A percentile compares a stretch with the other conserved stretches of the same genome.
Evolutionary conservation across 352 stramenopile genomes (phyloP).

Genomic region (Plasmopara muralis): DNA sequence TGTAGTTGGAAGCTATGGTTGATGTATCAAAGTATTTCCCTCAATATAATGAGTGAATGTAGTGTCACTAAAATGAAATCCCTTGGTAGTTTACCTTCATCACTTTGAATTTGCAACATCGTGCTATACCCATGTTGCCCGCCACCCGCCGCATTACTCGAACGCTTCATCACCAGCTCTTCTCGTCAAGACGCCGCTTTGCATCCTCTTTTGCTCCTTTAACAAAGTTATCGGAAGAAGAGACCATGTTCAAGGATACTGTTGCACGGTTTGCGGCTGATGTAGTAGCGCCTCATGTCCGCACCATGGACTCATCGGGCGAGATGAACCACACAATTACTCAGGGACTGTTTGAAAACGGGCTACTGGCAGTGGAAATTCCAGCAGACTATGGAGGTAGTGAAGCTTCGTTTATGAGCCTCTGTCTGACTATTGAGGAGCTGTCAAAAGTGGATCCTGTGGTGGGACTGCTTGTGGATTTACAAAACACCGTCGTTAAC

Average conservation of each 20-base stretch:
- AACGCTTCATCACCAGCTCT: background rate
- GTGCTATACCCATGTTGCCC: constrained; percentile 1
- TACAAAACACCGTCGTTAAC: constrained; percentile 94
- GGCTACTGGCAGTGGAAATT: constrained; percentile 95
- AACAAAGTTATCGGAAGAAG: constrained; percentile 56
- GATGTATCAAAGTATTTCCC: too few relatives aligned
- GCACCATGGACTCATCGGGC: constrained; percentile 89
- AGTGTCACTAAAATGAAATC: too few relatives aligned
- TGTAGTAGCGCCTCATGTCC: constrained; percentile 81
- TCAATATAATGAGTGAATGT: too few relatives aligned
- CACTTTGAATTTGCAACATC: constrained; percentile 8
- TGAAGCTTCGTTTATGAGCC: constrained; percentile 92
- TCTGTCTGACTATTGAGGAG: constrained; percentile 95
- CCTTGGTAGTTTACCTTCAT: too few relatives aligned
- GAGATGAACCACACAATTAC: constrained; percentile 90
- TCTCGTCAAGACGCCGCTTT: constrained; percentile 5
- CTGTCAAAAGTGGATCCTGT: constrained; percentile 93
- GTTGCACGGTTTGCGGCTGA: constrained; percentile 84
- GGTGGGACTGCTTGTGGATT: constrained; percentile 91
- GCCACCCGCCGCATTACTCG: constrained; percentile 2
- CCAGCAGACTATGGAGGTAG: constrained; percentile 88
- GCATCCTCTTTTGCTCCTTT: constrained; percentile 33
- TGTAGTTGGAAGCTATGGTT: too few relatives aligned
- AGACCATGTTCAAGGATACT: constrained; percentile 65
- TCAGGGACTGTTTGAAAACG: constrained; percentile 88